Percentiles rank a stretch among this genome's conserved stretches.
These are phyloP conservation scores for Penicillium rolfsii DNA, from an alignment of 2,329 filamentous ascomycete species.

Conservation along the genomic window DNA sequence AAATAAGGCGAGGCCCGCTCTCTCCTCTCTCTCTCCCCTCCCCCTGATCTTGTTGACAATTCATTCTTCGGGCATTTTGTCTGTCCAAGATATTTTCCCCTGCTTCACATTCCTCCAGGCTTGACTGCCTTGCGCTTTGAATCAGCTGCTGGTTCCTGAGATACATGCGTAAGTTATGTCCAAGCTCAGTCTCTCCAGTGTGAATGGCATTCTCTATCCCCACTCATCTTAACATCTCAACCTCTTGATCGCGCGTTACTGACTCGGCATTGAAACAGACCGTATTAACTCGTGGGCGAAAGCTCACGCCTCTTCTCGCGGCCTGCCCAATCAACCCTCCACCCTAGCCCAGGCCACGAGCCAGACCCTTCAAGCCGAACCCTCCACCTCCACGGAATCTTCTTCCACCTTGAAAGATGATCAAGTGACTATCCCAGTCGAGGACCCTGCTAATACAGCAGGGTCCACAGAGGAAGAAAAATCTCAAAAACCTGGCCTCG, in stretches of 20 bases:
- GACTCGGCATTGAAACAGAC: constrained; percentile 29
- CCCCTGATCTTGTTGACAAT: constrained; percentile 7
- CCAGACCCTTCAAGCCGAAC: constrained; percentile 10
- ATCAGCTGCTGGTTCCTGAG: constrained; percentile 32
- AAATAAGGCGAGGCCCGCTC: constrained; percentile 19
- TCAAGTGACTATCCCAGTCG: constrained; percentile 33
- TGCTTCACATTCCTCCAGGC: constrained; percentile 15
- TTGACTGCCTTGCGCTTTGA: constrained; percentile 23
- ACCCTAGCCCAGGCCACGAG: constrained; percentile 8
- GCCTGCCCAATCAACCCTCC: constrained; percentile 8
- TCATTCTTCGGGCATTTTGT: constrained; percentile 7
- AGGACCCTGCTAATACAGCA: constrained; percentile 20
- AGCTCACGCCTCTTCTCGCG: constrained; percentile 41
- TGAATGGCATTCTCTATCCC: neutral
- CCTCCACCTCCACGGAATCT: constrained; percentile 12
- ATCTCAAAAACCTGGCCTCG: constrained; percentile 28
- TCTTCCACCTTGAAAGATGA: constrained; percentile 27
- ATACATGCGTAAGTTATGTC: constrained; percentile 41
- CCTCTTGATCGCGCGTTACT: constrained; percentile 12
- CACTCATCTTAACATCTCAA: neutral
- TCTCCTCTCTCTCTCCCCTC: neutral
- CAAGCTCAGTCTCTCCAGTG: neutral
- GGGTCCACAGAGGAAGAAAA: constrained; percentile 25
- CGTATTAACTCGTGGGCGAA: constrained; percentile 47
- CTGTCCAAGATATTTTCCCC: constrained; percentile 6